These are phyloP conservation scores for Naumovozyma baii DNA, from an alignment of 805 yeast species.

Conservation along the genomic window DNA sequence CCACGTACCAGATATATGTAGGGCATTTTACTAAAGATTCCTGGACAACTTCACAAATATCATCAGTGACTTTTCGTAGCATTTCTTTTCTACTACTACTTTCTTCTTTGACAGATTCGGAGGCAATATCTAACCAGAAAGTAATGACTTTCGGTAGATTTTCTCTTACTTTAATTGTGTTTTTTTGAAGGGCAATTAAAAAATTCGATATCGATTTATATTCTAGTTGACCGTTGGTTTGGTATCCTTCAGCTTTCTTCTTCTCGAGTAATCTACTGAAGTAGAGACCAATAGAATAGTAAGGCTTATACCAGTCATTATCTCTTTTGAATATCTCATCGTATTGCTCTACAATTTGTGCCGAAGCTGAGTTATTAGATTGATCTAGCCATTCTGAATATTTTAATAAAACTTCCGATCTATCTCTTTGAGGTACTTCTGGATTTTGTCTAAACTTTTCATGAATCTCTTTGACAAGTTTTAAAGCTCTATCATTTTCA, in stretches of 20 bases:
- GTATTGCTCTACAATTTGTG: slow-evolving; percentile 63
- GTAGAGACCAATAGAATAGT: slow-evolving; percentile 70
- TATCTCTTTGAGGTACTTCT: slow-evolving; percentile 18
- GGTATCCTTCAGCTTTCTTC: slow-evolving; percentile 35
- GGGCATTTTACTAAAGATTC: slow-evolving; percentile 40
- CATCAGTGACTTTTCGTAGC: slow-evolving; percentile 32
- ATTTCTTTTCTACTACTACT: slow-evolving; percentile 21
- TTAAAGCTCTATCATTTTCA: slow-evolving; percentile 75
- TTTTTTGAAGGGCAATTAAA: slow-evolving; percentile 27
- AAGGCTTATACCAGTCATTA: slow-evolving; percentile 64
- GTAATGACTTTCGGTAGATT: slow-evolving; percentile 85
- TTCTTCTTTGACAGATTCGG: slow-evolving; percentile 19
- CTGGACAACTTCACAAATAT: slow-evolving; percentile 41
- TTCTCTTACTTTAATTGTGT: slow-evolving; percentile 60
- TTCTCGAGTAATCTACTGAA: slow-evolving; percentile 70
- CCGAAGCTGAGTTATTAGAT: slow-evolving; percentile 74
- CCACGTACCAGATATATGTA: slow-evolving; percentile 64
- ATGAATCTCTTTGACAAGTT: slow-evolving; percentile 38
- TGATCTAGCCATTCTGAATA: slow-evolving; percentile 83
- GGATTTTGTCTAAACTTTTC: slow-evolving; percentile 11
- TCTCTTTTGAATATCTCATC: slow-evolving; percentile 45
- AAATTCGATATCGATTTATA: slow-evolving; percentile 25
- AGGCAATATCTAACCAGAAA: slow-evolving; percentile 75
- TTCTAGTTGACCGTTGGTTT: slow-evolving; percentile 24
- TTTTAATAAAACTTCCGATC: slow-evolving; percentile 47